A percentile compares a stretch with the other conserved stretches of the same genome.
phyloP scores from a whole-genome alignment of 768 basidiomycete genomes.

The Mycena venus region DNA sequence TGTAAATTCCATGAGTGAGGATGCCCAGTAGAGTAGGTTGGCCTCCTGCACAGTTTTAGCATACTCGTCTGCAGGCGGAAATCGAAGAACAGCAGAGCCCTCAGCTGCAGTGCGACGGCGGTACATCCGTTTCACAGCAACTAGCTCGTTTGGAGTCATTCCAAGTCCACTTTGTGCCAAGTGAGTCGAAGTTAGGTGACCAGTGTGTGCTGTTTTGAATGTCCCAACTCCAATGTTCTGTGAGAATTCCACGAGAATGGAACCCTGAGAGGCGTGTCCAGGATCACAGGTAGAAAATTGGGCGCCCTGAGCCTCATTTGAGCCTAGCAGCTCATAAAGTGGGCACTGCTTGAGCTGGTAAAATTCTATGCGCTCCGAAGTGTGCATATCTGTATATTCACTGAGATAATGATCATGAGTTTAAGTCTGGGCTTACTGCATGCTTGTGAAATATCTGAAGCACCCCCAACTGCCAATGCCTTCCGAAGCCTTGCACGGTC shows the following conservation, averaged over 20 bases:
- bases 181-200: neutral
- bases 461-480: neutral
- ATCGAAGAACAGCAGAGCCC: neutral
- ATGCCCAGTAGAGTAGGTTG: conserved; percentile 10
- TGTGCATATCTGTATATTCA: neutral
- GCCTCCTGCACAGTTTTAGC: conserved; percentile 1
- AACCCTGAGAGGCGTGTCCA: neutral
- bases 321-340: neutral
- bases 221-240: neutral
- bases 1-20: conserved; percentile 9
- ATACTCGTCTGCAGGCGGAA: neutral
- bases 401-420: neutral
- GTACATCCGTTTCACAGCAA: conserved; percentile 4
- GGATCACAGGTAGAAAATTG: conserved; percentile 1
- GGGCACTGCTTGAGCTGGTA: neutral
- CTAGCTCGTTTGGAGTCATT: neutral
- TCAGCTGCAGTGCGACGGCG: neutral
- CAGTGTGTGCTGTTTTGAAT: conserved; percentile 5
- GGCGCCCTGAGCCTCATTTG: neutral
- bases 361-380: conserved; percentile 9
- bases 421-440: neutral
- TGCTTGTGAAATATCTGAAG: neutral
- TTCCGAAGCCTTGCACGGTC: neutral
- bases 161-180: neutral
- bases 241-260: neutral